Evolutionary conservation across 345 rosid genomes (phyloP).

Genomic region (Citrus reticulata): DNA sequence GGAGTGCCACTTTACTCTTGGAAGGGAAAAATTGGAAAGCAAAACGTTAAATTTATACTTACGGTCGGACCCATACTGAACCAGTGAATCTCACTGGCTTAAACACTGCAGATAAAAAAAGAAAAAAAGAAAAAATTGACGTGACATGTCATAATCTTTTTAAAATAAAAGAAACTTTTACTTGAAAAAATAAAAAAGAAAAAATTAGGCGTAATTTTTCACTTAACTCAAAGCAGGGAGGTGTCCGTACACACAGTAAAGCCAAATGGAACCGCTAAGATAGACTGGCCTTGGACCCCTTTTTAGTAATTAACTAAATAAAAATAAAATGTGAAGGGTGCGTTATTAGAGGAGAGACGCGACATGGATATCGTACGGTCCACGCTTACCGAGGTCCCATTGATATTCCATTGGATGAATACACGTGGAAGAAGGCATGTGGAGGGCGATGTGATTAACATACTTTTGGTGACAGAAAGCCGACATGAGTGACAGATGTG

Average conservation of each 20-base stretch:
- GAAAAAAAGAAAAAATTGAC: not conserved
- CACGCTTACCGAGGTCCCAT: not conserved
- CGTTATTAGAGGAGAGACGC: conserved; percentile 2
- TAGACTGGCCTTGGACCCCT: not conserved
- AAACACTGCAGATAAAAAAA: not conserved
- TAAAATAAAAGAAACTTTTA: not conserved
- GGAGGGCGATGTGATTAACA: not conserved
- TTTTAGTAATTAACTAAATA: not conserved
- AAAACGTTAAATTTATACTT: not conserved
- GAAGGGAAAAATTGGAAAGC: not conserved
- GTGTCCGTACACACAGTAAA: conserved; percentile 1
- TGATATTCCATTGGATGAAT: not conserved
- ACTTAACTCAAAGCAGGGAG: not conserved
- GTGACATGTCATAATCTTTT: not conserved
- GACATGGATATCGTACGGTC: conserved; percentile 19
- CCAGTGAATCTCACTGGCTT: not conserved
- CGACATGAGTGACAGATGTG: conserved; percentile 33
- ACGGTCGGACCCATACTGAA: not conserved
- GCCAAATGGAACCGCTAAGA: conserved; percentile 7
- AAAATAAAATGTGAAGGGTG: not conserved
- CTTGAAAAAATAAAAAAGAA: not conserved
- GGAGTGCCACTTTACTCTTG: not conserved
- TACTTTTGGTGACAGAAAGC: conserved; percentile 17
- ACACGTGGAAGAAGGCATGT: conserved; percentile 18
- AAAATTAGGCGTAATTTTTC: not conserved